Evolutionary conservation across 768 basidiomycete species (phyloP).

Genomic region (Leccinum obscurum): DNA sequence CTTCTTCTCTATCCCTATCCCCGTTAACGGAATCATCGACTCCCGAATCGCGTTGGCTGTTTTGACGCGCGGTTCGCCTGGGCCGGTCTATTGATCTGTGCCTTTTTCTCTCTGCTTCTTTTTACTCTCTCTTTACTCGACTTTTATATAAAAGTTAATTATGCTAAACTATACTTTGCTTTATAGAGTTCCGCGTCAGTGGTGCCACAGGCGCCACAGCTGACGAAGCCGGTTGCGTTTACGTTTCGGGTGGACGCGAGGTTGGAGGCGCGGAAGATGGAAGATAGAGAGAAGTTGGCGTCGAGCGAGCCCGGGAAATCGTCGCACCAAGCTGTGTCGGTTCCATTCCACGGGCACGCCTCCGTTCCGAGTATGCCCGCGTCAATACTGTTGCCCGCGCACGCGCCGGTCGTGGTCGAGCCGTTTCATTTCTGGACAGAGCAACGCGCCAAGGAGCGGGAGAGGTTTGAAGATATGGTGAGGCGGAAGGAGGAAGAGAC

Average conservation of each 20-base stretch:
- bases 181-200: conserved; percentile 26
- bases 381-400: not conserved
- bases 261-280: conserved; percentile 46
- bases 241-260: conserved; percentile 52
- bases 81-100: conserved; percentile 13
- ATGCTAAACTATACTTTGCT: not conserved
- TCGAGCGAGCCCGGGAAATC: conserved; percentile 27
- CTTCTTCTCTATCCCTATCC: not conserved
- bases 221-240: conserved; percentile 52
- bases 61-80: conserved; percentile 8
- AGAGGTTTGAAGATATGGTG: conserved; percentile 59
- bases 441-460: conserved; percentile 58
- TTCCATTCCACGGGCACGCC: conserved; percentile 47
- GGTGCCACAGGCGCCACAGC: conserved; percentile 29
- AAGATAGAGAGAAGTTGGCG: conserved; percentile 26
- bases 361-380: conserved; percentile 38
- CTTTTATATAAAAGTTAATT: not conserved
- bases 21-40: conserved; percentile 19
- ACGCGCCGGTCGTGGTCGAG: conserved; percentile 4
- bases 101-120: conserved; percentile 10
- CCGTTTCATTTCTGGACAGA: conserved; percentile 54
- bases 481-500: conserved; percentile 57
- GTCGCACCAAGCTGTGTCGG: conserved; percentile 10
- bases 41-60: not conserved
- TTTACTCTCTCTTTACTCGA: not conserved